Base-by-base conservation (phyloP, 805 yeast species). In the Wickerhamomyces hampshirensis region DNA sequence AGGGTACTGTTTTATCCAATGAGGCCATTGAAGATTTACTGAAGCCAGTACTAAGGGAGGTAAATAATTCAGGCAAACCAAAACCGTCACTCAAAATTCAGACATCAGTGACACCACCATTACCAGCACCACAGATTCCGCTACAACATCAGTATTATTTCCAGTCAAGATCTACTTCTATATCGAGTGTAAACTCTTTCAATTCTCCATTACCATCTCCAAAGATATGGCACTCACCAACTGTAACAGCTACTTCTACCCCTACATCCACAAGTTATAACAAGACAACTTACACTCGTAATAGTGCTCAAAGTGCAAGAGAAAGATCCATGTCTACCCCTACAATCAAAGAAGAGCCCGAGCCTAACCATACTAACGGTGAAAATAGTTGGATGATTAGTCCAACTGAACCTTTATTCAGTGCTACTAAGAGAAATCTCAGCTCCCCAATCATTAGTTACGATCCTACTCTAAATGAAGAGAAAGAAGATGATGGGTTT, bases 41-140 rank as follows among this genome's bases (percentile, higher is more conserved):
- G 21, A 39, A 37, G 26, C 58, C 59, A 4, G 27, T 47, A 47
- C 50, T 3, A 36, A 34, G 9, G 9, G 35, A 18, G 28, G n/a
- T 1, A 31, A 13, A 17, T 6, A 26, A 19, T 11, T 28, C 19
- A 15, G 17, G 8, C n/a, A 18, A 6, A 21, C 12, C 10, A 12
- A 44, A 30, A 27, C 54, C 53, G 18, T 33, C 42, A 2, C 30
- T 50, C 7, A 46, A 35, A 5, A 39, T 51, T 6, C 48, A 48
- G 24, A 50, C 52, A 4, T 46, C 53, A 2, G 42, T 41, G 9
- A 50, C 56, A 5, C 55, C 55, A 13, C 56, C 58, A 26, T 34
- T 50, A 13, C 55, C 52, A 12, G 44, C 43, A 4, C 53, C 50
- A 26, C 26, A 32, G 11, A 12, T 32, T 19, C 14, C 33, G n/a